Evolutionary conservation across 192 early-diverging fungal species (phyloP).

Genomic region (Dissophora globulifera): DNA sequence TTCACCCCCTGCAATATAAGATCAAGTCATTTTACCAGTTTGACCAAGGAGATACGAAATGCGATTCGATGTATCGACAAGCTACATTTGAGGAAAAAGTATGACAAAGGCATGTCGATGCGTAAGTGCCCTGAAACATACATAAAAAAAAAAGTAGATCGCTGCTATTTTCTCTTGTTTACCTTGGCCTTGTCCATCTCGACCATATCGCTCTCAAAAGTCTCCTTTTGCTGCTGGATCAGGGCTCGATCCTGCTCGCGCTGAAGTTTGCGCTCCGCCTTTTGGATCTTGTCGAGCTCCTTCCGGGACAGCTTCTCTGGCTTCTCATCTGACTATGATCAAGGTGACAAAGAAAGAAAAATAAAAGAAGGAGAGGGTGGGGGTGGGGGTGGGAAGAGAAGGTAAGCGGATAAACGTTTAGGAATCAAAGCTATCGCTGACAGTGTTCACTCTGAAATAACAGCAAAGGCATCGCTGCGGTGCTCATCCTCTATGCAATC

Average conservation of each 20-base stretch:
- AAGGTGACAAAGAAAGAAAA: background rate
- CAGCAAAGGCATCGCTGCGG: no score
- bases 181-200: constrained; percentile 54
- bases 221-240: constrained; percentile 47
- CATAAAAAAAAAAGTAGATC: no score
- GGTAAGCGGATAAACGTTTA: background rate
- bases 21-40: constrained; percentile 22
- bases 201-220: constrained; percentile 35
- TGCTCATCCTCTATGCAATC: no score
- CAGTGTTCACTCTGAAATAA: background rate
- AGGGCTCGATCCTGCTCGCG: constrained; percentile 43
- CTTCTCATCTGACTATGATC: constrained; percentile 34
- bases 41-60: constrained; percentile 51
- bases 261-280: constrained; percentile 46
- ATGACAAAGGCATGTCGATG: no score
- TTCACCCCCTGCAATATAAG: no score
- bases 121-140: no score
- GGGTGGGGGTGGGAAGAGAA: no score
- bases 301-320: constrained; percentile 29
- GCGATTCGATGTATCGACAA: constrained; percentile 47
- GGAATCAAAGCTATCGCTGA: background rate
- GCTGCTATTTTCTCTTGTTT: background rate
- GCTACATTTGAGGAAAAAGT: constrained; percentile 9
- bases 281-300: constrained; percentile 31
- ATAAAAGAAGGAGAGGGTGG: no score